Conservation (phyloP, 345 rosid species). For the Carallia pectinifolia region DNA sequence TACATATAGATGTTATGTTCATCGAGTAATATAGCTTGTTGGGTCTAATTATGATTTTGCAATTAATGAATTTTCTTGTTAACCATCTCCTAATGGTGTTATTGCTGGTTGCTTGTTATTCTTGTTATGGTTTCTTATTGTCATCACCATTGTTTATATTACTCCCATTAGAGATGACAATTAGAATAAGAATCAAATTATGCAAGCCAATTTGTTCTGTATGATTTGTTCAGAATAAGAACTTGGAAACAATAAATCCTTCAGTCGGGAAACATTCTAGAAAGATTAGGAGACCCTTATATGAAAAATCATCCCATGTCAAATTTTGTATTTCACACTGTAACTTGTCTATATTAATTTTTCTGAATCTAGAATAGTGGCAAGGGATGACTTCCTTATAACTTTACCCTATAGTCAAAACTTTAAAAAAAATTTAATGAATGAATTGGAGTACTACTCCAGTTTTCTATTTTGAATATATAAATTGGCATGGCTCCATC, state of each 20-base stretch:
- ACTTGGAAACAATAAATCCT: conserved; percentile 53
- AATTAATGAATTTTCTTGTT: background rate
- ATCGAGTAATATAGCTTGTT: conserved; percentile 1
- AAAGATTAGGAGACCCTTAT: conserved; percentile 74
- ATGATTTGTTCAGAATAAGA: conserved; percentile 51
- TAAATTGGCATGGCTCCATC: too few species aligned
- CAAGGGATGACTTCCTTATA: too few species aligned
- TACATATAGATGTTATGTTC: conserved; percentile 1
- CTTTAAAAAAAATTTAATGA: too few species aligned
- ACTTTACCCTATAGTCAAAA: too few species aligned
- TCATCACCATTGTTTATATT: background rate
- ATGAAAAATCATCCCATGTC: conserved; percentile 90
- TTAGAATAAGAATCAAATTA: too few species aligned
- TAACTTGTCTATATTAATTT: conserved; percentile 8
- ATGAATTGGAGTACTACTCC: too few species aligned
- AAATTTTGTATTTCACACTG: conserved; percentile 22
- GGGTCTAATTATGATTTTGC: conserved; percentile 1
- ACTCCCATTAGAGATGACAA: too few species aligned
- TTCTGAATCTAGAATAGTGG: background rate
- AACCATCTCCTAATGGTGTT: background rate
- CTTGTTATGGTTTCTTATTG: background rate
- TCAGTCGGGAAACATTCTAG: conserved; percentile 61
- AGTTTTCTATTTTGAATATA: too few species aligned
- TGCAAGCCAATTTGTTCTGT: too few species aligned
- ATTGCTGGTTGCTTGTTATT: background rate